Evolutionary conservation across 2,329 filamentous ascomycete species (phyloP).

Genomic region (Periconia sp.): DNA sequence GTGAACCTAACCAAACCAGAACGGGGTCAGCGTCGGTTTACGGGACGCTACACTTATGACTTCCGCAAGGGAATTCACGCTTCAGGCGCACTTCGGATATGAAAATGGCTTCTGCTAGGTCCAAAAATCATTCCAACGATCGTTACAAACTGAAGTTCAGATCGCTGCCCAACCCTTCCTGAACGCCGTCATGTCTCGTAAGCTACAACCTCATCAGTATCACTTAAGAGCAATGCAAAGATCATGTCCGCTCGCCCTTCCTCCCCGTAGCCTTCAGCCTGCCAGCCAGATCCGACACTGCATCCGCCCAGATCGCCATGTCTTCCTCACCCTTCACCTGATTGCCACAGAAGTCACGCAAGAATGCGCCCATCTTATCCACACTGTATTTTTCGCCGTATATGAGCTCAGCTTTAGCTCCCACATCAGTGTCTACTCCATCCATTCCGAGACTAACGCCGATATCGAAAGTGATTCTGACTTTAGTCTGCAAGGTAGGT

Average conservation of each 20-base stretch:
- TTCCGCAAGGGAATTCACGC: too few relatives aligned
- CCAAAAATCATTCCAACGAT: too few relatives aligned
- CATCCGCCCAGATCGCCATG: constrained; percentile 51
- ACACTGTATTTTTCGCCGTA: constrained; percentile 82
- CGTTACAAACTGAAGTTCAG: too few relatives aligned
- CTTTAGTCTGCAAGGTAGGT: constrained; percentile 69
- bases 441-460: constrained; percentile 51
- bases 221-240: too few relatives aligned
- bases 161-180: too few relatives aligned
- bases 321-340: constrained; percentile 30
- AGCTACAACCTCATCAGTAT: too few relatives aligned
- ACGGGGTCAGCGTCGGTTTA: too few relatives aligned
- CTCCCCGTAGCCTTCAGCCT: constrained; percentile 52
- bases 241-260: constrained; percentile 48
- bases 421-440: constrained; percentile 61
- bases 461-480: constrained; percentile 67
- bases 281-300: constrained; percentile 50
- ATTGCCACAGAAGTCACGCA: constrained; percentile 60
- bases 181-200: too few relatives aligned
- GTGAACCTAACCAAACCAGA: constrained; percentile 2
- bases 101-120: too few relatives aligned
- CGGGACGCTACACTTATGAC: too few relatives aligned
- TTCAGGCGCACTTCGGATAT: too few relatives aligned
- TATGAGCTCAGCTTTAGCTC: constrained; percentile 66
- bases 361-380: constrained; percentile 75